These are phyloP conservation scores for Penicillium angulare DNA, from an alignment of 495 filamentous ascomycete species.

Conservation along the genomic window DNA sequence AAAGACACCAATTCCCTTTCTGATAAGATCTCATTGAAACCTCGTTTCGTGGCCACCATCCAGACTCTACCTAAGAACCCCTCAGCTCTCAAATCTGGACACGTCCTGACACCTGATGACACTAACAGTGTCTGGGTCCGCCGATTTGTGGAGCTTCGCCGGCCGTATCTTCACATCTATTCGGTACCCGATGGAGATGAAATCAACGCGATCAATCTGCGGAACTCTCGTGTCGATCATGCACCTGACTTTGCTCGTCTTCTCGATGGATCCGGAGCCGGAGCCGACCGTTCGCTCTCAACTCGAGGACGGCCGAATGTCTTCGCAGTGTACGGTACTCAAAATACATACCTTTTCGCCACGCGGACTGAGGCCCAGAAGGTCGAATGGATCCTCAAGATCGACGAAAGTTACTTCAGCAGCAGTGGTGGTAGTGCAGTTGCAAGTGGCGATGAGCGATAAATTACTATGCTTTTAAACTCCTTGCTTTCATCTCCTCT, in stretches of 20 bases:
- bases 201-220: slow-evolving; percentile 80
- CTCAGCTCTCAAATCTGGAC: slow-evolving; percentile 75
- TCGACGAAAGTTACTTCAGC: slow-evolving; percentile 61
- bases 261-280: slow-evolving; percentile 50
- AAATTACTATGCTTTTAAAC: not conserved
- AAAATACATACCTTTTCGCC: slow-evolving; percentile 94
- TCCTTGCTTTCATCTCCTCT: not conserved
- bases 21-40: slow-evolving; percentile 38
- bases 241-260: slow-evolving; percentile 82
- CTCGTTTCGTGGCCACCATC: slow-evolving; percentile 65
- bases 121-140: slow-evolving; percentile 77
- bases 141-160: slow-evolving; percentile 87
- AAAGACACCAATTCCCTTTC: slow-evolving; percentile 24
- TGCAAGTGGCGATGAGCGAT: slow-evolving; percentile 23
- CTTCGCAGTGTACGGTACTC: slow-evolving; percentile 88
- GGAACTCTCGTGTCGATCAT: slow-evolving; percentile 81
- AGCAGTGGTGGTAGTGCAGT: slow-evolving; percentile 30
- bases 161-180: slow-evolving; percentile 90
- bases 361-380: slow-evolving; percentile 83
- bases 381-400: slow-evolving; percentile 88
- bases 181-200: slow-evolving; percentile 83
- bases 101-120: slow-evolving; percentile 74
- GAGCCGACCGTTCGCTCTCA: slow-evolving; percentile 31
- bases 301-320: slow-evolving; percentile 63
- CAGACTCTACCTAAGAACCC: slow-evolving; percentile 71